These are phyloP conservation scores for Neonectria sp. DNA, from an alignment of 2,329 filamentous ascomycete species.

Conservation along the genomic window DNA sequence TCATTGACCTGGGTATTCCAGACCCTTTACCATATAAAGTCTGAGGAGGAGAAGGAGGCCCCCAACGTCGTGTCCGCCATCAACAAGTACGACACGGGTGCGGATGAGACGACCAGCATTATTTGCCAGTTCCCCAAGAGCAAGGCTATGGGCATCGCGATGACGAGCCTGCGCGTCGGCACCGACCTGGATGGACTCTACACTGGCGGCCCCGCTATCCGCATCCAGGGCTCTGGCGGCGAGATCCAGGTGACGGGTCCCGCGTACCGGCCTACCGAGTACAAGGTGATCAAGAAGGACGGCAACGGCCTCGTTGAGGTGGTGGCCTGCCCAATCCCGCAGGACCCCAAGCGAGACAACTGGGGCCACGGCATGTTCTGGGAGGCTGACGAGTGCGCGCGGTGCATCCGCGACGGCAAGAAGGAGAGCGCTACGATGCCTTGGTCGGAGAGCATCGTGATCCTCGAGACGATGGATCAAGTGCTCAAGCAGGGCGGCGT, in stretches of 20 bases:
- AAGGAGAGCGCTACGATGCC: constrained; percentile 81
- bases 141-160: constrained; percentile 80
- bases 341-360: constrained; percentile 60
- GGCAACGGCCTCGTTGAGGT: constrained; percentile 63
- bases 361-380: constrained; percentile 90
- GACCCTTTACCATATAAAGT: constrained; percentile 85
- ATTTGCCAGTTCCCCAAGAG: constrained; percentile 81
- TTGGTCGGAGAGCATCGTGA: constrained; percentile 82
- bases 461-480: constrained; percentile 82
- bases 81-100: constrained; percentile 80
- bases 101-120: constrained; percentile 84
- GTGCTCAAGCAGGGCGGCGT: constrained; percentile 68
- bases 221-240: constrained; percentile 84
- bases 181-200: constrained; percentile 74
- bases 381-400: constrained; percentile 86
- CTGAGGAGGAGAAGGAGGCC: constrained; percentile 75
- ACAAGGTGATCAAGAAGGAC: constrained; percentile 72
- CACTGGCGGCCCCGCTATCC: constrained; percentile 76
- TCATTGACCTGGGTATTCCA: constrained; percentile 93
- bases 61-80: constrained; percentile 80
- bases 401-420: constrained; percentile 82
- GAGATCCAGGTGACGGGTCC: constrained; percentile 86
- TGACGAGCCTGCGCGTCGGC: constrained; percentile 74
- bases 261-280: constrained; percentile 78
- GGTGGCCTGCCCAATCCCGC: constrained; percentile 68